Evolutionary conservation across 768 basidiomycete species (phyloP), one percentile per base, ranked within the genome.

Genomic region (Kwoniella mangroviensis): DNA sequence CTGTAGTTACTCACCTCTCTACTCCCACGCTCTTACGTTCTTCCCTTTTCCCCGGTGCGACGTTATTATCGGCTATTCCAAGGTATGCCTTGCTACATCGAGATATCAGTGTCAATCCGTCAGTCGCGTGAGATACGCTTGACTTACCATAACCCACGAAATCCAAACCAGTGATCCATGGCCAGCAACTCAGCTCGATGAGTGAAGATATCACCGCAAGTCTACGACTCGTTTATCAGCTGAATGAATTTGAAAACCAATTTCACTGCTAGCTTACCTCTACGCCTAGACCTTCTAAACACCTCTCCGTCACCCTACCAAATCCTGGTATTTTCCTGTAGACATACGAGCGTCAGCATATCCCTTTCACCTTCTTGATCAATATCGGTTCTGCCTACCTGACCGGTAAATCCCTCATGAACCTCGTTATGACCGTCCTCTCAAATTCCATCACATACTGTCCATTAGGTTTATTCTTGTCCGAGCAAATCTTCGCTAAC

Each of bases 401-500:
- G 54, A 97, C 92, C 0, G 93, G 87, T 17, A 98, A 87, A 58
- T 90, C 88, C 22, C 84, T 85, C 90, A 93, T 93, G 81, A 97
- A 98, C 0, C 84, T 83, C 58, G 87, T 86, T 74, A 98, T 90
- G 9, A 86, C 84, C 34, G 88, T 78, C 2, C 86, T 81, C 28
- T 90, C 87, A 75, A 91, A 92, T 2, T 88, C 83, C 24, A 97
- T 87, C 73, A 87, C 87, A 73, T 88, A 98, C 82, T 97, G 94
- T 13, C 94, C 94, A 77, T 96, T 92, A 2, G 94, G 95, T 83
- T 98, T 98, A 82, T 98, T 96, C 86, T 91, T 93, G 83, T 98
- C 94, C 34, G 94, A 96, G 81, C 92, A 94, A 42, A 96, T 95
- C 87, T 98, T 98, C 51, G 94, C 93, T 19, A 98, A 86, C 91